A percentile compares a stretch with the other conserved stretches of the same genome.
Conservation (phyloP, 2,329 filamentous ascomycete genomes). For the Fusarium sp. region DNA sequence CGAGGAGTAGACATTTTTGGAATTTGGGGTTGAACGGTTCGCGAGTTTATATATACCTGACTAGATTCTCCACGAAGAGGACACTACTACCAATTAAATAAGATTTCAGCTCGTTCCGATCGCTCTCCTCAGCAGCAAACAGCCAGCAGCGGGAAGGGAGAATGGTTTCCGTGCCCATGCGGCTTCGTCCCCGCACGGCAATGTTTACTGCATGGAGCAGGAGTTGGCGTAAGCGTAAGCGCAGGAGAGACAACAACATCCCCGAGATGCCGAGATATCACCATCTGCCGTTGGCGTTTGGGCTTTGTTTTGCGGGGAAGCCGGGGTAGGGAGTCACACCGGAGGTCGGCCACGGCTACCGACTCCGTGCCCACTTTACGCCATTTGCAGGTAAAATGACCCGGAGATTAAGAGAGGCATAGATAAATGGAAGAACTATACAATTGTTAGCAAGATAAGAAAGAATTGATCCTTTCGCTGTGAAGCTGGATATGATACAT, state of each 20-base stretch:
- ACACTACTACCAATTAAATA: slow-evolving; percentile 15
- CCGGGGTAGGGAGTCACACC: slow-evolving; percentile 6
- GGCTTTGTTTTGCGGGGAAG: slow-evolving; percentile 30
- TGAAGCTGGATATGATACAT: neutral
- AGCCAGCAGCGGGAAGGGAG: neutral
- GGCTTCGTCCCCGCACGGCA: slow-evolving; percentile 2
- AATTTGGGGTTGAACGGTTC: neutral
- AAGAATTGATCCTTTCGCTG: neutral
- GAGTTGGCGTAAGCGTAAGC: slow-evolving; percentile 19
- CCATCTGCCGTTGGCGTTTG: slow-evolving; percentile 16
- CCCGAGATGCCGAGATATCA: slow-evolving; percentile 47
- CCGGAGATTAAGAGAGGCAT: neutral
- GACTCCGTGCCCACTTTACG: slow-evolving; percentile 29
- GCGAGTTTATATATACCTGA: neutral
- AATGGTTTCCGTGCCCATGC: neutral
- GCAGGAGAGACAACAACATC: neutral
- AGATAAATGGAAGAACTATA: neutral
- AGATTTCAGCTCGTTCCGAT: neutral
- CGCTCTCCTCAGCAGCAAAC: neutral
- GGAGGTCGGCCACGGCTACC: slow-evolving; percentile 30
- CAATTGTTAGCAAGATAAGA: neutral
- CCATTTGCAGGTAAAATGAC: neutral
- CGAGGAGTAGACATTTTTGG: slow-evolving; percentile 26
- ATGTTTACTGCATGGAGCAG: slow-evolving; percentile 28
- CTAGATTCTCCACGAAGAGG: neutral